Percentiles rank a stretch among this genome's conserved stretches.
Evolutionary conservation across 805 yeast species (phyloP).

Genomic region (Candida montana): DNA sequence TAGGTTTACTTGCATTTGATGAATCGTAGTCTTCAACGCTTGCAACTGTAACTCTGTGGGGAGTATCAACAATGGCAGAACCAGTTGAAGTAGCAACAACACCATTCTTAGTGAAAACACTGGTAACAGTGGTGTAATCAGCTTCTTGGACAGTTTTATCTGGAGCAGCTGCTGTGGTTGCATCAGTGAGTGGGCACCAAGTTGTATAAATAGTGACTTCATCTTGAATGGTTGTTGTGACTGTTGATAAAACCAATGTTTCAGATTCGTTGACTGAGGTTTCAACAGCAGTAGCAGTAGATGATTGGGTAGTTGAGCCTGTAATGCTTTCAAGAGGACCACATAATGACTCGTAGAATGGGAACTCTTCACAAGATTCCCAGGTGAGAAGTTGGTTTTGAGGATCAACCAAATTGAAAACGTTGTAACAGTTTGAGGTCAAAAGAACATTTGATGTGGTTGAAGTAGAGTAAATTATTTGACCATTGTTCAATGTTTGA

Average conservation of each 20-base stretch:
- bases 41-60: conserved; percentile 3
- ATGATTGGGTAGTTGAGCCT: conserved; percentile 1
- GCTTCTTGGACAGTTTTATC: conserved; percentile 12
- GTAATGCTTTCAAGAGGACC: neutral
- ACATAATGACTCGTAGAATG: conserved; percentile 19
- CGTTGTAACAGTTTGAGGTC: conserved; percentile 22
- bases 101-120: conserved; percentile 5
- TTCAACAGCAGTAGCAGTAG: conserved; percentile 7
- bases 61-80: conserved; percentile 5
- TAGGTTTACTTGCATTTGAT: conserved; percentile 6
- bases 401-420: conserved; percentile 17
- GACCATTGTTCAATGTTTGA: conserved; percentile 14
- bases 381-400: conserved; percentile 14
- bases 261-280: conserved; percentile 6
- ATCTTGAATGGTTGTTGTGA: conserved; percentile 14
- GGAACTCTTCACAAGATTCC: conserved; percentile 23
- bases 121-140: conserved; percentile 6
- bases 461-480: conserved; percentile 18
- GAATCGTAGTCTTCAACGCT: conserved; percentile 8
- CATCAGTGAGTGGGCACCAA: conserved; percentile 15
- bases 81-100: conserved; percentile 2
- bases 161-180: conserved; percentile 3
- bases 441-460: conserved; percentile 13
- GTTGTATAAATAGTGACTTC: conserved; percentile 14
- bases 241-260: conserved; percentile 14